Base-by-base conservation (phyloP, 768 basidiomycete species). In the Agrocybe pediades region DNA sequence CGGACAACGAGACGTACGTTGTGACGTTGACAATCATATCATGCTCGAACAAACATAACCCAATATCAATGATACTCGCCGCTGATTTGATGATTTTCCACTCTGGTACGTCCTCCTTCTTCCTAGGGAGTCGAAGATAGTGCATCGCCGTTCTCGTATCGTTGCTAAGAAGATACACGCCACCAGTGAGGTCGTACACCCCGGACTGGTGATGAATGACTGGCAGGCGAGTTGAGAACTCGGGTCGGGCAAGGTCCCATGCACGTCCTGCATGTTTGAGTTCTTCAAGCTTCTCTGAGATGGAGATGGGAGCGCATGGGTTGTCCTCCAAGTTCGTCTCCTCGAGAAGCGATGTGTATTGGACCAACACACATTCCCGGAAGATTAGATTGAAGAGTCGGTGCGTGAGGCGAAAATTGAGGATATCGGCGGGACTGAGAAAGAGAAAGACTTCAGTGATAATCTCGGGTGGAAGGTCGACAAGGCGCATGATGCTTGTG, bases 141-240 rank as follows among this genome's bases (percentile, higher is more conserved):
- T 72, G 65, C 29, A 79, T 53, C 6, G 59, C 58, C 21, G 47
- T 63, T 20, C 64, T 58, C 3, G 55, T 58, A 6, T 19, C 11
- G 33, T 74, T 60, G 2, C 78, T 76, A 5, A 76, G 62, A 16
- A 80, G 53, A 57, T 75, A 80, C 1, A 73, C 60, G 1, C 76
- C 75, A 0, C 70, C 74, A 0, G 70, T 69, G 11, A 80, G 65
- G 51, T 80, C 77, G 46, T 77, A 78, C 25, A 80, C 74, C 6
- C 74, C 73, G 2, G 67, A 72, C 0, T 71, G 62, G 1, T 40
- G 39, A 42, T 71, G 68, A 1, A 54, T 50, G 9, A 74, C 66
- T 19, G 61, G 55, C 13, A 76, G 57, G 0, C 49, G 54, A 26
- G 49, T 61, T 2, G 57, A 56, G 46, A 71, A 75, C 6, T 60